Base-by-base conservation (phyloP, 441 rosid species). In the Pelargonium fulgidum region DNA sequence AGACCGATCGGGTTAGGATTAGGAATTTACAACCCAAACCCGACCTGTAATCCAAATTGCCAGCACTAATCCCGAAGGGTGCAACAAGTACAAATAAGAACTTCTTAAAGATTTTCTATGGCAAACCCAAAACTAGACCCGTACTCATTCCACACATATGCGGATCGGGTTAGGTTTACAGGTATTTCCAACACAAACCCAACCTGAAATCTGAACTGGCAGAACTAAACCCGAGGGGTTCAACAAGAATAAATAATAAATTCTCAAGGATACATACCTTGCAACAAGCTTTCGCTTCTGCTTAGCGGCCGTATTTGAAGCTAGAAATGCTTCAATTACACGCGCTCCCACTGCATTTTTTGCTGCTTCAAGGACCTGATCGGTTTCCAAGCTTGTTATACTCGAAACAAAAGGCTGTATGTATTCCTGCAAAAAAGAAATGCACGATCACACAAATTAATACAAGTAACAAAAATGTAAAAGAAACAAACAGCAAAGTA, bases 321-420 rank as follows among this genome's bases (percentile, higher is more conserved):
- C 82, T 67, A 91, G 91, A 84, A 87, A 91, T 48, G 93, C 92
- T 85, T 93, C 99, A 59, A 93, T 83, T 61, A 82, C 92, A 36
- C 83, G 89, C 11, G 95, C 89, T 67, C 99, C 97, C 6, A 86
- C 86, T 24, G 83, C 77, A 81, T 93, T 93, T 80, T 85, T 88
- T 70, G 89, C 89, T 17, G 86, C 75, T 83, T 87, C 88, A 71
- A 84, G 69, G 72, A 84, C 81, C 73, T 85, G 86, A 19, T 87
- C 91, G 67, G 75, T 76, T 78, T 88, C 92, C 93, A 93, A 83
- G 70, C 85, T 86, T 76, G 87, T 72, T 17, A 93, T 75, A 78
- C 96, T 91, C 44, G 68, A 56, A 73, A 89, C 72, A 74, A 77
- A 88, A 65, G 91, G 89, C 80, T 85, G 90, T 83, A 86, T 85